These are phyloP conservation scores for Papiliotrema flavescens DNA, from an alignment of 1,284 basidiomycete species.

Conservation along the genomic window DNA sequence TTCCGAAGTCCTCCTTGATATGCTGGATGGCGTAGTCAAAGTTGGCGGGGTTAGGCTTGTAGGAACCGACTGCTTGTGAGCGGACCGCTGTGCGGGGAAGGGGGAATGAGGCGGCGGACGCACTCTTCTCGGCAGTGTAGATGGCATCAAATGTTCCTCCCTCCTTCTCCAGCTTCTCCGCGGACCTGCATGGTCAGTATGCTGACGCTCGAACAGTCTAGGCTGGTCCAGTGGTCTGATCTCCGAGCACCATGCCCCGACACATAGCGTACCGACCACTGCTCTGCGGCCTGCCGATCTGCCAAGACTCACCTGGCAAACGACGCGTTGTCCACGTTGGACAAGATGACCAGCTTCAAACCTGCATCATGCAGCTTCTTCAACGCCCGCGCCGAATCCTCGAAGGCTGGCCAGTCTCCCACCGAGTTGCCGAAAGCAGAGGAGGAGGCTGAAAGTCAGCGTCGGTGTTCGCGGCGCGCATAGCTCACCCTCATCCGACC, in stretches of 20 bases:
- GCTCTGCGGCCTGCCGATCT: background rate
- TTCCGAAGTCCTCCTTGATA: slow-evolving; percentile 24
- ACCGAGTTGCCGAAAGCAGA: slow-evolving; percentile 25
- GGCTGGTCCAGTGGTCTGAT: background rate
- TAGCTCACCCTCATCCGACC: slow-evolving; percentile 9
- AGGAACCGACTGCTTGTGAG: slow-evolving; percentile 22
- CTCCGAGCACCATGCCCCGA: too few species aligned
- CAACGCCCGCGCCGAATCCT: slow-evolving; percentile 28
- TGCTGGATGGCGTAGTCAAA: slow-evolving; percentile 31
- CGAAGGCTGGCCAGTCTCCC: slow-evolving; percentile 35
- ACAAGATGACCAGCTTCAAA: slow-evolving; percentile 29
- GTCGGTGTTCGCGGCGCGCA: slow-evolving; percentile 7
- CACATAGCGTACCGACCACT: too few species aligned
- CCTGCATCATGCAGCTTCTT: slow-evolving; percentile 22
- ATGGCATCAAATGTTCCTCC: slow-evolving; percentile 28
- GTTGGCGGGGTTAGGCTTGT: slow-evolving; percentile 35
- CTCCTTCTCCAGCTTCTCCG: slow-evolving; percentile 27
- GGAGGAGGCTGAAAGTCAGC: slow-evolving; percentile 15
- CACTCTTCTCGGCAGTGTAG: slow-evolving; percentile 35
- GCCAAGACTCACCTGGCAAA: slow-evolving; percentile 22
- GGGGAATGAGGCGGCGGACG: slow-evolving; percentile 1
- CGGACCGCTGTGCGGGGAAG: background rate
- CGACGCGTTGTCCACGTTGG: slow-evolving; percentile 33
- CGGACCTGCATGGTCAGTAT: slow-evolving; percentile 10
- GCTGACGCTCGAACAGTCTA: background rate